Percentiles rank a stretch among this genome's conserved stretches.
phyloP scores from a whole-genome alignment of 169 alveolate genomes.

The Plasmodium knowlesi region DNA sequence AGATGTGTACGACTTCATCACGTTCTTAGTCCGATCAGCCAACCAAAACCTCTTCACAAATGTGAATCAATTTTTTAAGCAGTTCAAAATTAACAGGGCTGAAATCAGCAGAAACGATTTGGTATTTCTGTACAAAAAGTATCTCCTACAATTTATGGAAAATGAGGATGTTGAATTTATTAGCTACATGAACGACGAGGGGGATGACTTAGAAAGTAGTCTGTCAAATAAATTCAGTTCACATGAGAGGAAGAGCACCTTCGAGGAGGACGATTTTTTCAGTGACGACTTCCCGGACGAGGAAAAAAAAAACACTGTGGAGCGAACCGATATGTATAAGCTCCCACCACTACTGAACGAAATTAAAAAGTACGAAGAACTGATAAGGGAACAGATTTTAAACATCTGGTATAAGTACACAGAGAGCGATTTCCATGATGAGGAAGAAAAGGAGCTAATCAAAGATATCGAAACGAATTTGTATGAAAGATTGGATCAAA shows the following conservation, averaged over 20 bases:
- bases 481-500: slow-evolving; percentile 71
- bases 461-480: slow-evolving; percentile 73
- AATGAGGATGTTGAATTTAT: slow-evolving; percentile 74
- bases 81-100: slow-evolving; percentile 73
- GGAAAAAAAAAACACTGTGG: background rate
- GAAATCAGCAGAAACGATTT: slow-evolving; percentile 76
- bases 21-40: slow-evolving; percentile 67
- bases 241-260: background rate
- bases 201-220: slow-evolving; percentile 16
- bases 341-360: slow-evolving; percentile 67
- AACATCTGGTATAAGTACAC: slow-evolving; percentile 75
- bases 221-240: background rate
- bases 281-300: slow-evolving; percentile 29
- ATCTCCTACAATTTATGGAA: slow-evolving; percentile 74
- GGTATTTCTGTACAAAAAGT: slow-evolving; percentile 67
- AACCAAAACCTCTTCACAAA: slow-evolving; percentile 75
- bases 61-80: slow-evolving; percentile 71
- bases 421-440: slow-evolving; percentile 76
- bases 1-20: slow-evolving; percentile 70
- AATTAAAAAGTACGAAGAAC: slow-evolving; percentile 69
- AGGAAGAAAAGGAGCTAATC: slow-evolving; percentile 65
- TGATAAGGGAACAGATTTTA: slow-evolving; percentile 72
- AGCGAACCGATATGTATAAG: slow-evolving; percentile 27
- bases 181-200: slow-evolving; percentile 64
- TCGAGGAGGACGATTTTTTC: slow-evolving; percentile 4